Base-by-base conservation (phyloP, 2,329 filamentous ascomycete genomes). In the Pseudogymnoascus sp. region DNA sequence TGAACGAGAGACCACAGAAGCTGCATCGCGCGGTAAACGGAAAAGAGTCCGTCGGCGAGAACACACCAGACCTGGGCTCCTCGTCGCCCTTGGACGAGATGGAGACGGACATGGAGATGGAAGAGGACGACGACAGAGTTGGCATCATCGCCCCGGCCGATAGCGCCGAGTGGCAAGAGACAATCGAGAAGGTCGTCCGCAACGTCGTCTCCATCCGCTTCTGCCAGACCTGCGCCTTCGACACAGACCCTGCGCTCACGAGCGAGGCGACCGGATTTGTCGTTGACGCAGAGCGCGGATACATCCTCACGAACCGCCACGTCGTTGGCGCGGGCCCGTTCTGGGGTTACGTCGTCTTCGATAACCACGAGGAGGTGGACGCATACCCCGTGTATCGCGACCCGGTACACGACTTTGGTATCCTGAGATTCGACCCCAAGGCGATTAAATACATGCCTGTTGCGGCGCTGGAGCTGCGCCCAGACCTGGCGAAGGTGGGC, bases 121-220 rank as follows among this genome's bases (percentile, higher is more conserved):
- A 76, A 0, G 74, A 76, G 58, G 63, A 70, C 25, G 78, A 77
- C 59, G 71, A 71, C 5, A 67, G 73, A 12, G 72, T 66, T 45
- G 64, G 72, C 69, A 63, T 72, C 63, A 7, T 77, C 62, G 78
- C 78, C 65, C 76, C 79, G 58, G 76, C 81, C 58, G 88, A 91
- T 69, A 89, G 87, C 2, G 86, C 86, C 25, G 92, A 96, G 77
- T 99, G 94, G 94, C 93, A 97, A 76, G 89, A 87, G 59, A 97
- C 92, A 0, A 96, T 97, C 64, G 92, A 97, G 75, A 88, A 86
- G 65, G 94, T 99, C 2, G 92, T 99, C 61, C 87, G 88, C 73
- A 96, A 92, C 69, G 94, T 97, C 15, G 94, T 99, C 59, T 96
- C 93, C n/a, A 97, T 99, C 70, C 89, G 96, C 68, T 99, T 99